A percentile compares a stretch with the other conserved stretches of the same genome.
These are phyloP conservation scores for Neonectria faginata DNA, from an alignment of 2,329 filamentous ascomycete genomes.

Conservation along the genomic window DNA sequence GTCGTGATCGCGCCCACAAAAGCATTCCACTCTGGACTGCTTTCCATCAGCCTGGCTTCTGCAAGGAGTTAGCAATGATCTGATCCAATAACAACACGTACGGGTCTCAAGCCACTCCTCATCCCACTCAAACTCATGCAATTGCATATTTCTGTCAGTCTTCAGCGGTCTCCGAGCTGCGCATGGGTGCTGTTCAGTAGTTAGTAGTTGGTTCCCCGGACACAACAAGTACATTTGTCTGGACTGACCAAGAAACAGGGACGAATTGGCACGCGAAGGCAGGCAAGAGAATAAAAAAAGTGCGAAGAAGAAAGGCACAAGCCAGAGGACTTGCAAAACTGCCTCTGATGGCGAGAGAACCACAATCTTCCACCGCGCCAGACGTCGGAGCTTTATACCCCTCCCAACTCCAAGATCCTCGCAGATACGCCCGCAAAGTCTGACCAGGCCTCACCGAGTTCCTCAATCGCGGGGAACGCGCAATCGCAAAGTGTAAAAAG, in stretches of 20 bases:
- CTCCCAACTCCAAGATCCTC: neutral
- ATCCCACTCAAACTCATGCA: neutral
- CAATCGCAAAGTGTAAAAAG: conserved; percentile 22
- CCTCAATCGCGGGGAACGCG: conserved; percentile 12
- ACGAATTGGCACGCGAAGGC: neutral
- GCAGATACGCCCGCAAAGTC: conserved; percentile 13
- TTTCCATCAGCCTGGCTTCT: conserved; percentile 2
- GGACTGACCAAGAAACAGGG: neutral
- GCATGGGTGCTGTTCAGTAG: neutral
- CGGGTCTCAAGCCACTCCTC: conserved; percentile 3
- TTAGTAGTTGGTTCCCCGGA: neutral
- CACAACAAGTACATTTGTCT: neutral
- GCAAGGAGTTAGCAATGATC: neutral
- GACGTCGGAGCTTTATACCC: conserved; percentile 14
- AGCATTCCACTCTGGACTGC: neutral
- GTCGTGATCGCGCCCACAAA: too few relatives aligned
- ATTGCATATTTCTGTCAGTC: neutral
- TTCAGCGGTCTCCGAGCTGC: neutral
- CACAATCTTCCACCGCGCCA: neutral
- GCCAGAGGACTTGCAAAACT: neutral
- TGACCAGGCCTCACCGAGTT: conserved; percentile 2
- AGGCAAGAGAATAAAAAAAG: neutral
- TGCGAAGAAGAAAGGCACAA: neutral
- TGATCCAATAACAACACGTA: neutral
- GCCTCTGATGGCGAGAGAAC: neutral